These are phyloP conservation scores for Fragaria nilgerrensis DNA, from an alignment of 306 rosid species.

Conservation along the genomic window DNA sequence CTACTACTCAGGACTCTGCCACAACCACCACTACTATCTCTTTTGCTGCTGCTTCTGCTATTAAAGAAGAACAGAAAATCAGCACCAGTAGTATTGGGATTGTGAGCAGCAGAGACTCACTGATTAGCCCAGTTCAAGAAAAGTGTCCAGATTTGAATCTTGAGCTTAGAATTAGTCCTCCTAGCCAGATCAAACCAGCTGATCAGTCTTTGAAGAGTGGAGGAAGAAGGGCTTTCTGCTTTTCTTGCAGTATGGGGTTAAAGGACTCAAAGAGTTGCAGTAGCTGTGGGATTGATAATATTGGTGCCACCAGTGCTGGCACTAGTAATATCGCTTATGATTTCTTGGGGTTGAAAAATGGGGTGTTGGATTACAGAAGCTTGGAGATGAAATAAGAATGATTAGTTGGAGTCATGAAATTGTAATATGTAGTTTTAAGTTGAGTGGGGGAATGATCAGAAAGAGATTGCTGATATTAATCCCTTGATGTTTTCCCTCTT, in stretches of 20 bases:
- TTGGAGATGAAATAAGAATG: slow-evolving; percentile 70
- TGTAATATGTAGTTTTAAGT: slow-evolving; percentile 14
- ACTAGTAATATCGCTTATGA: slow-evolving; percentile 51
- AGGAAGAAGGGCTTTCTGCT: slow-evolving; percentile 36
- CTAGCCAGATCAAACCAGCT: slow-evolving; percentile 39
- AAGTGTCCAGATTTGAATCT: slow-evolving; percentile 82
- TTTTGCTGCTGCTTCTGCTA: slow-evolving; percentile 34
- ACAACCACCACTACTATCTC: slow-evolving; percentile 41
- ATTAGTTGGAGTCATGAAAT: background rate
- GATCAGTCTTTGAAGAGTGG: slow-evolving; percentile 36
- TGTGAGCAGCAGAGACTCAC: slow-evolving; percentile 20
- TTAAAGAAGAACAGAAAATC: slow-evolving; percentile 41
- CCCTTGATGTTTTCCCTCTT: slow-evolving; percentile 4
- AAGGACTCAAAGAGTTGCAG: slow-evolving; percentile 44
- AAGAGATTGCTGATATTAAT: slow-evolving; percentile 21
- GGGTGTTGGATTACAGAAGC: slow-evolving; percentile 76
- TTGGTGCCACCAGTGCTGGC: slow-evolving; percentile 19
- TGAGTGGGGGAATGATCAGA: slow-evolving; percentile 19
- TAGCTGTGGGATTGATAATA: slow-evolving; percentile 42
- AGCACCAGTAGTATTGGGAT: slow-evolving; percentile 14
- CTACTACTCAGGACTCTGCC: slow-evolving; percentile 29
- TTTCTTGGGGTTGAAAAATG: slow-evolving; percentile 76
- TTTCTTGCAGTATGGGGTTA: slow-evolving; percentile 54
- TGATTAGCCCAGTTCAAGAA: slow-evolving; percentile 36
- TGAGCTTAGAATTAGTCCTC: slow-evolving; percentile 85